Conservation (phyloP, 371 early-diverging fungal genomes). For the Mortierella sp. region DNA sequence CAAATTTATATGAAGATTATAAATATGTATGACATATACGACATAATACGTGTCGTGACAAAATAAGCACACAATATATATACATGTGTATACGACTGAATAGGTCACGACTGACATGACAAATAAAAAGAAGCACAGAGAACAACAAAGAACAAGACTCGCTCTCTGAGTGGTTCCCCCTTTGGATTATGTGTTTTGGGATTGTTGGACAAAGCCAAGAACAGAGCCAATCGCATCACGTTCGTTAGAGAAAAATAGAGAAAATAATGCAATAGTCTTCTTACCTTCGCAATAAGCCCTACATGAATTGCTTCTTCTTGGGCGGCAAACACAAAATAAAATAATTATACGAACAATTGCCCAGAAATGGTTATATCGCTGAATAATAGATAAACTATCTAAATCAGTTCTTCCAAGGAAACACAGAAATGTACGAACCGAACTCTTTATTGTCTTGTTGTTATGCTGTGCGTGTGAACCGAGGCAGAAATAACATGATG, state of each 20-base stretch:
- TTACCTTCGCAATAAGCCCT: neutral
- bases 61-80: neutral
- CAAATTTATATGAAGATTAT: neutral
- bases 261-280: neutral
- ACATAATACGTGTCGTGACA: neutral
- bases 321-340: neutral
- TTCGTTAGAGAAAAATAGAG: neutral
- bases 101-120: neutral
- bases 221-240: neutral
- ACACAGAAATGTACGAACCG: too few relatives aligned
- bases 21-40: neutral
- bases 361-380: neutral
- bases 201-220: neutral
- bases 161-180: neutral
- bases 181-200: neutral
- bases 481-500: too few relatives aligned
- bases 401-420: too few relatives aligned
- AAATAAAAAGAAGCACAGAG: conserved; percentile 1
- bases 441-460: too few relatives aligned
- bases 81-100: neutral
- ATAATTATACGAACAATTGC: neutral
- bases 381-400: too few relatives aligned
- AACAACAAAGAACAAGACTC: conserved; percentile 2
- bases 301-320: neutral
- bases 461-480: too few relatives aligned